phyloP scores from a whole-genome alignment of 2,329 filamentous ascomycete species.

The Botrytis porri region DNA sequence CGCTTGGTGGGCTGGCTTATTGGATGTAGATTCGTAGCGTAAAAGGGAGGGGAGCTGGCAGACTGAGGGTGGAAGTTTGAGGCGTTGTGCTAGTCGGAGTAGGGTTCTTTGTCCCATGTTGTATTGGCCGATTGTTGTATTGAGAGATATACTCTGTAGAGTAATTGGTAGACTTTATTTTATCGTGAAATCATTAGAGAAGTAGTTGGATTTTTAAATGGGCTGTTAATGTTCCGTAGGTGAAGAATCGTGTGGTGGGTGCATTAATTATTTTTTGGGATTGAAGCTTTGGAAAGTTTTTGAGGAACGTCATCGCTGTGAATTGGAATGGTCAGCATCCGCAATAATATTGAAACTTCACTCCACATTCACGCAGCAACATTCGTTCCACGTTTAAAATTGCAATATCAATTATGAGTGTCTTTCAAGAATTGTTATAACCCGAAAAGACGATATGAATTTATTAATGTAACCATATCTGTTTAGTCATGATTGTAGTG shows the following conservation, averaged over 20 bases:
- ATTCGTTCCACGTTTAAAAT: not conserved
- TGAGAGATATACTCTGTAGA: not conserved
- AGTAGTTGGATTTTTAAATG: not conserved
- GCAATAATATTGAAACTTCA: not conserved
- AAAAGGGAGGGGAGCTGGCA: slow-evolving; percentile 21
- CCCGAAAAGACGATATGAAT: not conserved
- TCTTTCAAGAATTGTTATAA: not conserved
- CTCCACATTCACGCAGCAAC: not conserved
- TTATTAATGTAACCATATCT: not conserved
- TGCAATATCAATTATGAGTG: not conserved
- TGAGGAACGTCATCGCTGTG: slow-evolving; percentile 18
- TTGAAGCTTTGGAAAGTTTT: slow-evolving; percentile 1
- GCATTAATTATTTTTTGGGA: slow-evolving; percentile 12
- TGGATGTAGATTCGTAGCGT: slow-evolving; percentile 18
- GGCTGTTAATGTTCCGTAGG: not conserved
- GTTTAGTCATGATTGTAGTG: not conserved
- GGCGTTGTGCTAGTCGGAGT: slow-evolving; percentile 28
- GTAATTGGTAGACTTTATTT: not conserved
- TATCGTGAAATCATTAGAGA: slow-evolving; percentile 31
- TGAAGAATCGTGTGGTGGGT: not conserved
- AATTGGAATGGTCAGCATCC: slow-evolving; percentile 13
- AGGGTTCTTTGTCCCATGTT: slow-evolving; percentile 34
- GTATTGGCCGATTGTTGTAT: not conserved
- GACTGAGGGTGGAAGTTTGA: slow-evolving; percentile 23
- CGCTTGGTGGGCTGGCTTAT: slow-evolving; percentile 31